Conservation (phyloP, 1,139 yeast genomes). For the Yamadazyma triangularis region DNA sequence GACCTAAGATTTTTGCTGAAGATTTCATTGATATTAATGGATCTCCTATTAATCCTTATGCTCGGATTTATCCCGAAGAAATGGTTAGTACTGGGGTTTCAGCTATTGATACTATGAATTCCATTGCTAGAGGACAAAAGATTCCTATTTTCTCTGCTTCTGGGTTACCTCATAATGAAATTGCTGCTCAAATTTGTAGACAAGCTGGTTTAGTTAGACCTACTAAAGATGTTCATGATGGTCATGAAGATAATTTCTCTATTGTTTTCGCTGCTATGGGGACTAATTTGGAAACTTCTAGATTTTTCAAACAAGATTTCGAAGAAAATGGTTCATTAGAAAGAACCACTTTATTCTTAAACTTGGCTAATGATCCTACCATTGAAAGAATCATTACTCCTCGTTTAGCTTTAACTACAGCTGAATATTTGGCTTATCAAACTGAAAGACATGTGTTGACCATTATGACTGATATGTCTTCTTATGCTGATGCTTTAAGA, state of each 20-base stretch:
- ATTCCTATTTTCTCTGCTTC: slow-evolving; percentile 98
- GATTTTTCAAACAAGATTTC: slow-evolving; percentile 89
- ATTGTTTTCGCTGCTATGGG: slow-evolving; percentile 94
- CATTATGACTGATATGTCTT: slow-evolving; percentile 97
- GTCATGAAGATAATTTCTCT: slow-evolving; percentile 98
- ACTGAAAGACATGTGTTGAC: slow-evolving; percentile 99
- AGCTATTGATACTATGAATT: slow-evolving; percentile 98
- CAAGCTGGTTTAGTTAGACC: slow-evolving; percentile 99
- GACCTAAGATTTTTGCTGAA: slow-evolving; percentile 97
- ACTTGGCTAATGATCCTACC: slow-evolving; percentile 98
- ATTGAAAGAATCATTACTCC: slow-evolving; percentile 99
- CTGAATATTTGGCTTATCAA: slow-evolving; percentile 97
- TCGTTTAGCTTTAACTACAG: slow-evolving; percentile 98
- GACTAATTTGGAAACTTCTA: slow-evolving; percentile 45
- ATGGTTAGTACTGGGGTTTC: slow-evolving; percentile 99
- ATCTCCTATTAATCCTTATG: slow-evolving; percentile 95
- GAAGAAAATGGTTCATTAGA: slow-evolving; percentile 98
- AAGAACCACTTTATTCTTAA: slow-evolving; percentile 92
- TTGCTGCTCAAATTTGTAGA: slow-evolving; percentile 99
- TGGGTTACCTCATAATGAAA: slow-evolving; percentile 98
- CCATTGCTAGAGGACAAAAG: slow-evolving; percentile 99
- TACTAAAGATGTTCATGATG: slow-evolving; percentile 98
- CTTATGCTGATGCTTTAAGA: slow-evolving; percentile 98
- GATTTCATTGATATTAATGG: slow-evolving; percentile 98
- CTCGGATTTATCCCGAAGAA: slow-evolving; percentile 98